Percentiles rank a stretch among this genome's conserved stretches.
phyloP scores from a whole-genome alignment of 805 yeast species.

The Wickerhamomyces xylosicus region DNA sequence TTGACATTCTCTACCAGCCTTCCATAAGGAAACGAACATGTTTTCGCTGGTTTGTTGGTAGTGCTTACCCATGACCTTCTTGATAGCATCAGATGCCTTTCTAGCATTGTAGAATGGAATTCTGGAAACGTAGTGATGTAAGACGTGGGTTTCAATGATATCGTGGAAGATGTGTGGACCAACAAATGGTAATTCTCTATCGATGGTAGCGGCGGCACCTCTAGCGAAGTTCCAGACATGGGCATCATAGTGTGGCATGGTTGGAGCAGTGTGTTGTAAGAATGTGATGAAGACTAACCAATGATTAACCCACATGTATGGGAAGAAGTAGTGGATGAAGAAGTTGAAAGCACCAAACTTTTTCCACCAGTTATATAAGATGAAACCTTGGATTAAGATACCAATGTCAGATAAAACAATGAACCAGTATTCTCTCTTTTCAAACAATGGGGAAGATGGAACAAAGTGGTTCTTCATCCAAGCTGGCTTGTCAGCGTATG shows the following conservation, averaged over 20 bases:
- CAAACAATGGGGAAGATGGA: slow-evolving; percentile 69
- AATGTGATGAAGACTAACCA: slow-evolving; percentile 85
- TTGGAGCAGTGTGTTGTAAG: slow-evolving; percentile 74
- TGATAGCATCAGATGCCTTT: slow-evolving; percentile 66
- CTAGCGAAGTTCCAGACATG: slow-evolving; percentile 76
- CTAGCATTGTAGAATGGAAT: slow-evolving; percentile 87
- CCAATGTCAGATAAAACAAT: slow-evolving; percentile 70
- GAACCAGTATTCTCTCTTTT: slow-evolving; percentile 60
- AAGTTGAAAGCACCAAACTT: slow-evolving; percentile 54
- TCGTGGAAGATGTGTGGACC: slow-evolving; percentile 79
- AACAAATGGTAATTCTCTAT: slow-evolving; percentile 71
- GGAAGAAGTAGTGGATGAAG: slow-evolving; percentile 62
- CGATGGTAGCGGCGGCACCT: slow-evolving; percentile 87
- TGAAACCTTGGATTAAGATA: slow-evolving; percentile 37
- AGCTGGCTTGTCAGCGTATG: slow-evolving; percentile 35
- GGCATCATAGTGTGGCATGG: slow-evolving; percentile 72
- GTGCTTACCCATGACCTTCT: slow-evolving; percentile 78
- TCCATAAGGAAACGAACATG: slow-evolving; percentile 64
- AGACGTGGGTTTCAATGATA: slow-evolving; percentile 83
- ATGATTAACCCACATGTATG: slow-evolving; percentile 76
- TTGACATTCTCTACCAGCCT: slow-evolving; percentile 55
- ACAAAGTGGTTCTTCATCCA: slow-evolving; percentile 56
- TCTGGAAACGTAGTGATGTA: slow-evolving; percentile 76
- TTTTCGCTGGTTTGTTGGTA: slow-evolving; percentile 58
- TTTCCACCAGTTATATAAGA: slow-evolving; percentile 50